Percentiles rank a stretch among this genome's conserved stretches.
These are phyloP conservation scores for Citrus hindsii DNA, from an alignment of 345 rosid genomes.

Conservation along the genomic window DNA sequence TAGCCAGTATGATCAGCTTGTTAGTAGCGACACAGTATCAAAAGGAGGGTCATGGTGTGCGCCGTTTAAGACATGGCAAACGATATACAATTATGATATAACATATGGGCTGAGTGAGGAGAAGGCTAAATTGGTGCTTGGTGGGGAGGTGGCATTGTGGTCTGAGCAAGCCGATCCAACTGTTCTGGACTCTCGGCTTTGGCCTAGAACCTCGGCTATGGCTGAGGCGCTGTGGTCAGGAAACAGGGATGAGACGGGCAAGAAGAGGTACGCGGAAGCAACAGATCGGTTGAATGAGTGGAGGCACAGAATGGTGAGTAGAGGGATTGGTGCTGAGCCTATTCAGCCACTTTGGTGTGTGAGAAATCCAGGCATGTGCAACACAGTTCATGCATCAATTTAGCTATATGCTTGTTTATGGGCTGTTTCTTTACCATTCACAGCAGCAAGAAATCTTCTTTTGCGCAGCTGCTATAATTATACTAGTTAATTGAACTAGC, in stretches of 20 bases:
- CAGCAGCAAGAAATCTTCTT: no score
- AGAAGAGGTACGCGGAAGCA: conserved; percentile 65
- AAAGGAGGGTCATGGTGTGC: conserved; percentile 79
- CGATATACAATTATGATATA: conserved; percentile 74
- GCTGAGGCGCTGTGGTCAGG: conserved; percentile 91
- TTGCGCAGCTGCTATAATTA: no score
- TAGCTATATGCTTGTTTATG: not conserved
- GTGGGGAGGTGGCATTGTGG: conserved; percentile 92
- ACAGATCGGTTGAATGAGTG: conserved; percentile 72
- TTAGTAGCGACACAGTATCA: not conserved
- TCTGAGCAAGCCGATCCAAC: conserved; percentile 86
- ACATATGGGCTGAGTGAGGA: conserved; percentile 59
- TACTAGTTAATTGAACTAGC: no score
- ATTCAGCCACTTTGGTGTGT: conserved; percentile 89
- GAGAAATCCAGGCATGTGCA: conserved; percentile 82
- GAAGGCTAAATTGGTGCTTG: conserved; percentile 70
- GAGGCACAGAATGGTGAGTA: conserved; percentile 80
- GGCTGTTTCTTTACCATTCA: no score
- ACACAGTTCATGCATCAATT: conserved; percentile 35
- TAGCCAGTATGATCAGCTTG: conserved; percentile 51
- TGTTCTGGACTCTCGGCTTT: conserved; percentile 58
- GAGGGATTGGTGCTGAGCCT: conserved; percentile 83
- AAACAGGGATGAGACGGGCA: conserved; percentile 58
- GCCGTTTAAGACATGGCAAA: conserved; percentile 93
- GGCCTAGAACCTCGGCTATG: conserved; percentile 87